phyloP scores from a whole-genome alignment of 805 yeast species.

The Candida pseudofarinosa region DNA sequence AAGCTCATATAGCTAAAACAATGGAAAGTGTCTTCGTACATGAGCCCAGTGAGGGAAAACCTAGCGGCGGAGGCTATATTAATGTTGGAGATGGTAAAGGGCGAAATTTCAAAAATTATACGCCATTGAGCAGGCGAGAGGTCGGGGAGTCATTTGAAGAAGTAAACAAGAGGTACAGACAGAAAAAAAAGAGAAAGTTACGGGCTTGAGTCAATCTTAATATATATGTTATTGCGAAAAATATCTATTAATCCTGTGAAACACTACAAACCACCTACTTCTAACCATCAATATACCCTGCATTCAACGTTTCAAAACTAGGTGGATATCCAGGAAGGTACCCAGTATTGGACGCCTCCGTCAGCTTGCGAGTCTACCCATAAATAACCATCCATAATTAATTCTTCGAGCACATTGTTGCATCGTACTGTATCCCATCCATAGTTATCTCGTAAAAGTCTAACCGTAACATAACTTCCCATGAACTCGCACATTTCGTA shows the following conservation, averaged over 20 bases:
- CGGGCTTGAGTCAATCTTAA: background rate
- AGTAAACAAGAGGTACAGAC: conserved; percentile 60
- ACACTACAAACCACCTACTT: too few species aligned
- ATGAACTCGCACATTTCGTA: conserved; percentile 72
- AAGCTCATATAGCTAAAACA: conserved; percentile 47
- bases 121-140: conserved; percentile 53
- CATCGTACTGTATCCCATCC: conserved; percentile 68
- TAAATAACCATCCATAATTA: conserved; percentile 76
- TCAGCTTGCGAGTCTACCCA: conserved; percentile 71
- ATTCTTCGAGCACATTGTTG: conserved; percentile 62
- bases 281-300: too few species aligned
- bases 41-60: conserved; percentile 13
- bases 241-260: background rate
- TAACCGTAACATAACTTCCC: conserved; percentile 66
- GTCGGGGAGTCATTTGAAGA: conserved; percentile 62
- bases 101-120: conserved; percentile 51
- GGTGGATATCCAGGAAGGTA: conserved; percentile 61
- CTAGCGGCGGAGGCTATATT: conserved; percentile 26
- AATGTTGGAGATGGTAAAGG: conserved; percentile 82
- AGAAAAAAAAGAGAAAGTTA: conserved; percentile 28
- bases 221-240: background rate
- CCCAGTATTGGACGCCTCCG: conserved; percentile 58
- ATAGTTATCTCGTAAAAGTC: conserved; percentile 67
- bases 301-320: too few species aligned
- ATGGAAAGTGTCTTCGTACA: conserved; percentile 36